Base-by-base conservation (phyloP, 1,139 yeast genomes). In the Blastobotrys apis region DNA sequence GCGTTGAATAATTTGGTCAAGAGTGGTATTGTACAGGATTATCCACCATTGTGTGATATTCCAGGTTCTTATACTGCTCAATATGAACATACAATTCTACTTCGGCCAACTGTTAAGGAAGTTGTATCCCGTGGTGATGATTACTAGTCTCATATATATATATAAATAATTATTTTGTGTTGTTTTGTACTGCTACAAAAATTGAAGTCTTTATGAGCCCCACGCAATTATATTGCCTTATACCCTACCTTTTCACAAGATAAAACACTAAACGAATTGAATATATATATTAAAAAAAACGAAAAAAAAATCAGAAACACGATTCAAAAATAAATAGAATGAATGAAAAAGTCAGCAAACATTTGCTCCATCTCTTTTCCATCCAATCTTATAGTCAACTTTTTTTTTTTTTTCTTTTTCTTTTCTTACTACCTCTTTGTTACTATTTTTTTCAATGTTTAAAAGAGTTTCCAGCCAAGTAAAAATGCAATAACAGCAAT, bases 51-150 rank as follows among this genome's bases (percentile, higher is more conserved):
- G 55, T 81, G 78, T 43, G 99, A 92, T 64, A 67, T 73, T 37
- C 75, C 72, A 51, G 98, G 97, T 16, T 77, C 85, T 47, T 90
- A 85, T 72, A 92, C 98, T 34, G 98, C 98, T 0, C 99, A 92
- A 66, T 92, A 68, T 60, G 99, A 92, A 65, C 98, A 94, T 68
- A 94, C 98, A 1, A 78, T 92, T 43, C 72, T 94, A 55, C 73
- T 92, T 58, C 94, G 90, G 59, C 94, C 97, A 21, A 88, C 88
- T 47, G 79, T 78, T 66, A 92, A 92, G 70, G 99, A 92, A 66
- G 94, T 92, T 39, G 90, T 92, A 19, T 86, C 96, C 30, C 77
- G 92, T 55, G 98, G 99, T 43, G 97, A 87, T 44, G 98, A 92
- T 66, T 35, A 34, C 27, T 3, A 4, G 13, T 23, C 10, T 23